phyloP scores from a whole-genome alignment of 2,329 filamentous ascomycete genomes.

The Cryphonectria nitschkei region DNA sequence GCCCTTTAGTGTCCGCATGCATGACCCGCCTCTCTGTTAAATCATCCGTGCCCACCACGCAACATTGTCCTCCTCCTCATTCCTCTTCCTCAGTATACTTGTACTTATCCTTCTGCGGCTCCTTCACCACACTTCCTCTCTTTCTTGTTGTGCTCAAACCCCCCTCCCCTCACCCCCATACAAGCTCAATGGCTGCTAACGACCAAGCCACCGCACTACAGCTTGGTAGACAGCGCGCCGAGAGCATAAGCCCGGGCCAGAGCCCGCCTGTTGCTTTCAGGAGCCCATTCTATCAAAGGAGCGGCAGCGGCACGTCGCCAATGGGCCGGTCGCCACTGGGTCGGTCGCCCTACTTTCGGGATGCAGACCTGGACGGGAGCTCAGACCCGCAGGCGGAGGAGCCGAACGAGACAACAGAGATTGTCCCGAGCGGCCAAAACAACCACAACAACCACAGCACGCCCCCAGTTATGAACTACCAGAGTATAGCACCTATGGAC shows the following conservation, averaged over 20 bases:
- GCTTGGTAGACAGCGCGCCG: conserved; percentile 28
- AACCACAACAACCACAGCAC: conserved; percentile 5
- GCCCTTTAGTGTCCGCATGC: conserved; percentile 3
- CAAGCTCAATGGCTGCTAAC: not conserved
- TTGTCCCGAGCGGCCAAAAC: conserved; percentile 14
- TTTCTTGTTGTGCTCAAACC: not conserved
- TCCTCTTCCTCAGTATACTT: too few relatives aligned
- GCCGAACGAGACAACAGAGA: conserved; percentile 24
- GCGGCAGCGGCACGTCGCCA: conserved; percentile 10
- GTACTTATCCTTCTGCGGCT: too few relatives aligned
- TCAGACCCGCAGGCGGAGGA: not conserved
- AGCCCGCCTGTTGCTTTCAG: conserved; percentile 22
- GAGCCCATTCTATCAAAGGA: conserved; percentile 8
- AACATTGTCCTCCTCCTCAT: not conserved
- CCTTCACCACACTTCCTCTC: not conserved
- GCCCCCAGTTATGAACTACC: conserved; percentile 25
- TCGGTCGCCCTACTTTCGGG: not conserved
- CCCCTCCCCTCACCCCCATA: not conserved
- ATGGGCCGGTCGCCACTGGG: not conserved
- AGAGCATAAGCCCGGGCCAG: conserved; percentile 27
- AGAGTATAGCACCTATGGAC: conserved; percentile 23
- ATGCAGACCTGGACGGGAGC: conserved; percentile 1
- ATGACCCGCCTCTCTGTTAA: conserved; percentile 2
- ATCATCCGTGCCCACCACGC: not conserved
- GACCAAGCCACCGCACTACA: not conserved